Base-by-base conservation (phyloP, 2,329 filamentous ascomycete species). In the Kalaharituber pfeilii region DNA sequence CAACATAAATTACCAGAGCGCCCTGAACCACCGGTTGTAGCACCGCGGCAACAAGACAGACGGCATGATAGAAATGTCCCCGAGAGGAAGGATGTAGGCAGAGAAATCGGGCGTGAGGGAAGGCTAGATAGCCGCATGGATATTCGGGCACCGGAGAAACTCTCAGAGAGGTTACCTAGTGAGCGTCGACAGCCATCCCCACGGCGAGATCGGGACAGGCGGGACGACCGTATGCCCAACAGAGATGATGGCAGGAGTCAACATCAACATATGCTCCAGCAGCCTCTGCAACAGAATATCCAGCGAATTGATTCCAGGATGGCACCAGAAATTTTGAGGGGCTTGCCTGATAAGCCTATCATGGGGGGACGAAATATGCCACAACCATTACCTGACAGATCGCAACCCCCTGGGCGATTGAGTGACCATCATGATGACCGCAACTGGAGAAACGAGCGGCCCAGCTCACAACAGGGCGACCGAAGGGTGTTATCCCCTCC, bases 1-100 rank as follows among this genome's bases (percentile, higher is more conserved):
- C 57, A 59, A 20, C 59, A 60, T 22, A 56, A 58, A 44, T 53
- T 61, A 8, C 59, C 59, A 1, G 59, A 61, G 47, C 45, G 59
- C 29, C 59, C 59, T 2, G 57, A 57, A 45, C 47, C 8, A 15
- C 49, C 30, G 15, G 49, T 25, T 49, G 39, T 26, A 29, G 30
- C n/a, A 44, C 30, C 20, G 13, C 42, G 22, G 49, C 33, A 20
- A 11, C 39, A 26, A 29, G 53, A 47, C 30, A 51, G 18, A 25
- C 27, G 52, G 39, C 45, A 33, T 18, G 49, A 55, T 18, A 44
- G 22, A 24, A 44, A 49, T n/a, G 20, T 55, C 22, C 29, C 53
- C 15, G 53, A 55, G 24, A 51, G 50, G 22, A 22, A 50, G 8
- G 9, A 26, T 7, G 44, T 25, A 22, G 44, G 33, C 28, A 18